These are phyloP conservation scores for Paramecium tetraurelia DNA, from an alignment of 73 alveolate genomes.

Conservation along the genomic window DNA sequence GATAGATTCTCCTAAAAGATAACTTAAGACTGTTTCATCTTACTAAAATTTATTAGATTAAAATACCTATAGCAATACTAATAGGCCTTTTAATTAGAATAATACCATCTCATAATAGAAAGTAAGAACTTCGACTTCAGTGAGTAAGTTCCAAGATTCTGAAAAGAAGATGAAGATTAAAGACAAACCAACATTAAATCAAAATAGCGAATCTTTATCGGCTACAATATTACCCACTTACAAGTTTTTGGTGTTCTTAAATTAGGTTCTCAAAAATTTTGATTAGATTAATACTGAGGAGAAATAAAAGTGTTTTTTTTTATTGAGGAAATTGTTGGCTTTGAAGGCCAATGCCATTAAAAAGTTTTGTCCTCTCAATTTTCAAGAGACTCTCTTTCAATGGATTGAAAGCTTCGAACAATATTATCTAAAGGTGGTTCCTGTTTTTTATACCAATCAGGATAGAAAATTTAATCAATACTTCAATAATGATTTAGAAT, in stretches of 20 bases:
- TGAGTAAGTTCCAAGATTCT: not conserved
- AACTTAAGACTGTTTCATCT: not conserved
- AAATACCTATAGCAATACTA: not conserved
- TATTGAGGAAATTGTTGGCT: not conserved
- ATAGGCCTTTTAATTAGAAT: not conserved
- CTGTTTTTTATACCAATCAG: not conserved
- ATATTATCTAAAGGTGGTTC: not conserved
- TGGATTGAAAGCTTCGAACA: not conserved
- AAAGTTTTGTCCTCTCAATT: not conserved
- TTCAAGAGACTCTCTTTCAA: not conserved
- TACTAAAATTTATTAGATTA: not conserved
- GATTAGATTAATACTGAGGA: not conserved
- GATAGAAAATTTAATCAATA: not conserved
- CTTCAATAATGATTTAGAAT: not conserved
- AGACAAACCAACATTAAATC: not conserved
- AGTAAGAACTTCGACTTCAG: not conserved
- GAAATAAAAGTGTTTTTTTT: not conserved
- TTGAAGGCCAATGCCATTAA: not conserved
- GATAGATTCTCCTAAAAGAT: not conserved
- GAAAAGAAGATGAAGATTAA: not conserved
- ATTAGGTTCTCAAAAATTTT: not conserved
- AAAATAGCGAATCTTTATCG: not conserved
- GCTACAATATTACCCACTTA: slow-evolving; percentile 15
- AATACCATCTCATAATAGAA: not conserved
- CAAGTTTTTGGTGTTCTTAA: not conserved